Conservation (phyloP, 2,329 filamentous ascomycete species). For the Penicillium decumbens region DNA sequence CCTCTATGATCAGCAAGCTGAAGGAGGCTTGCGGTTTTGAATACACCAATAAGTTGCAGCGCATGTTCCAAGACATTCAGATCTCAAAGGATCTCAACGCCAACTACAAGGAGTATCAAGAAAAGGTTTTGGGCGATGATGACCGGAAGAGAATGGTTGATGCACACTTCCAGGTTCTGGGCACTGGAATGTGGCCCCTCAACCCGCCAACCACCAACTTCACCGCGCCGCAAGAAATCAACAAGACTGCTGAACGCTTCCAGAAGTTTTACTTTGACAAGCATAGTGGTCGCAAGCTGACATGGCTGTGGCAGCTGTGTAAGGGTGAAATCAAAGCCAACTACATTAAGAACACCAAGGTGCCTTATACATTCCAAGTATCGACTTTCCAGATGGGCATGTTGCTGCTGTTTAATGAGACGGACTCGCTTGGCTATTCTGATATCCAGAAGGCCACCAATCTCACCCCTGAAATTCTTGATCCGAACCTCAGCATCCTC, state of each 20-base stretch:
- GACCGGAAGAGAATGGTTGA: constrained; percentile 69
- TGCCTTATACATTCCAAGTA: constrained; percentile 93
- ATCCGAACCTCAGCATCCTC: constrained; percentile 79
- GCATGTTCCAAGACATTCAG: constrained; percentile 99
- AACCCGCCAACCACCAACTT: constrained; percentile 83
- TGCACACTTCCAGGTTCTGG: constrained; percentile 85
- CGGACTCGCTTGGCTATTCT: constrained; percentile 76
- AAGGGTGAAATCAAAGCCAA: constrained; percentile 95
- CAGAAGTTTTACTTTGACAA: constrained; percentile 90
- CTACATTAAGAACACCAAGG: constrained; percentile 84
- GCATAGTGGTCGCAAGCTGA: constrained; percentile 92
- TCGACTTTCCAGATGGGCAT: constrained; percentile 98
- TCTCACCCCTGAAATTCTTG: constrained; percentile 74
- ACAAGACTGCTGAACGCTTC: constrained; percentile 84
- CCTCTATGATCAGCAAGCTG: constrained; percentile 98
- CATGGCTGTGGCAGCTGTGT: constrained; percentile 97
- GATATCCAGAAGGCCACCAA: constrained; percentile 80
- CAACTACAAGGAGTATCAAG: constrained; percentile 75
- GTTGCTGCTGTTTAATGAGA: constrained; percentile 88
- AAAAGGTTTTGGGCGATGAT: constrained; percentile 59
- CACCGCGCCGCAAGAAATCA: constrained; percentile 77
- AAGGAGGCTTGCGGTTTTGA: constrained; percentile 99
- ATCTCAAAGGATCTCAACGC: constrained; percentile 96
- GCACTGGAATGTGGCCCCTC: constrained; percentile 96
- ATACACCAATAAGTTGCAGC: constrained; percentile 98